Conservation (phyloP, 78 protist species). For the Guillardia theta region DNA sequence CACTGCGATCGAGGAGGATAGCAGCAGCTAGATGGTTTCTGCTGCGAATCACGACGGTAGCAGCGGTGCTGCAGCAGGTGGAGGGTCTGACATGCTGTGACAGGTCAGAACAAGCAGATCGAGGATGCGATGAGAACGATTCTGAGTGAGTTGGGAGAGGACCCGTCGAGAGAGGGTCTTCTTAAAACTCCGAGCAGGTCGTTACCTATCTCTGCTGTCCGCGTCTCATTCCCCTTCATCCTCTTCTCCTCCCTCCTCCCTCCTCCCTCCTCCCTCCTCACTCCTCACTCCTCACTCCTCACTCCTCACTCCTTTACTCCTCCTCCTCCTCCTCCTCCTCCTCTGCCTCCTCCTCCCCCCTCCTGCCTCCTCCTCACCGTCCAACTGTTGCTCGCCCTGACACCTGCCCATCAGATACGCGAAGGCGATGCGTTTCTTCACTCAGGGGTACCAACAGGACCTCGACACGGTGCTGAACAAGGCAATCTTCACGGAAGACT, state of each 20-base stretch:
- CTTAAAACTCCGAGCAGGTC: not conserved
- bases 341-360: not conserved
- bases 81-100: too few species aligned
- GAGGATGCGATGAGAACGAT: not conserved
- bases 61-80: too few species aligned
- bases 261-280: not conserved
- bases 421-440: constrained; percentile 82
- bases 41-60: too few species aligned
- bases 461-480: constrained; percentile 52
- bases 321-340: constrained; percentile 55
- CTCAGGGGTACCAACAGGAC: constrained; percentile 80
- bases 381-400: constrained; percentile 76
- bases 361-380: not conserved
- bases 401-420: constrained; percentile 83
- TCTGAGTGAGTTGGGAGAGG: not conserved
- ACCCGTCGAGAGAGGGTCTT: not conserved
- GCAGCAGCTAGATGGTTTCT: too few species aligned
- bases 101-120: too few species aligned
- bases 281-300: not conserved
- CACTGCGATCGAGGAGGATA: too few species aligned
- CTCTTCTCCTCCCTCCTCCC: not conserved
- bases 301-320: not conserved
- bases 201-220: not conserved
- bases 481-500: constrained; percentile 85
- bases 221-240: not conserved